Percentiles rank a stretch among this genome's conserved stretches.
These are phyloP conservation scores for Gyrodon lividus DNA, from an alignment of 768 basidiomycete species.

Conservation along the genomic window DNA sequence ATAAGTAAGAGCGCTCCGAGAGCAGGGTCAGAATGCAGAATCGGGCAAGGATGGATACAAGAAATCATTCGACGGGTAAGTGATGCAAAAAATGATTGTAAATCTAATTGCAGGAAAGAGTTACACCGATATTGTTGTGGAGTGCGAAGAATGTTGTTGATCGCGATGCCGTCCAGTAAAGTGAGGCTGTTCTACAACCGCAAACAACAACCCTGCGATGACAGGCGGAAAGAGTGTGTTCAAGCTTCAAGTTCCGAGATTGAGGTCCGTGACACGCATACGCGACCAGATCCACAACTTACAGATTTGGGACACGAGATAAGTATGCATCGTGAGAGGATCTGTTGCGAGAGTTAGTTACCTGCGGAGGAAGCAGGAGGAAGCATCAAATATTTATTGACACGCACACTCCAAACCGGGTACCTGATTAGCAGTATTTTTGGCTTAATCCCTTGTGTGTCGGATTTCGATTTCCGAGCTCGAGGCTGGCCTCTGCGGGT, in stretches of 20 bases:
- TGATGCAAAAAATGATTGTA: not conserved
- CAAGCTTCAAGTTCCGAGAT: too few species aligned
- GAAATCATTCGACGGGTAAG: not conserved
- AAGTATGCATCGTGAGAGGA: slow-evolving; percentile 23
- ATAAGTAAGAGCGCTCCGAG: slow-evolving; percentile 21
- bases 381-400: too few species aligned
- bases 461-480: slow-evolving; percentile 2
- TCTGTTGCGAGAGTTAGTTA: slow-evolving; percentile 12
- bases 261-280: not conserved
- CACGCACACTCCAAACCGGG: not conserved
- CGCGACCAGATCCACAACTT: slow-evolving; percentile 7
- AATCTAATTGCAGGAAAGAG: slow-evolving; percentile 8
- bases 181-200: too few species aligned
- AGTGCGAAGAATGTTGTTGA: too few species aligned
- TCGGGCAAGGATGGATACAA: not conserved
- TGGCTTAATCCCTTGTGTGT: slow-evolving; percentile 4
- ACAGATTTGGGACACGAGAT: not conserved
- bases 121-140: not conserved
- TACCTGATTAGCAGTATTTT: slow-evolving; percentile 26
- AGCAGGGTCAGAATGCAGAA: not conserved
- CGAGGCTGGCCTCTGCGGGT: not conserved
- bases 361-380: not conserved
- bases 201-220: too few species aligned
- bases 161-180: too few species aligned
- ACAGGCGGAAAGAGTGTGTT: too few species aligned